A percentile compares a stretch with the other conserved stretches of the same genome.
phyloP scores from a whole-genome alignment of 192 early-diverging fungal species.

The Linderina pennispora region DNA sequence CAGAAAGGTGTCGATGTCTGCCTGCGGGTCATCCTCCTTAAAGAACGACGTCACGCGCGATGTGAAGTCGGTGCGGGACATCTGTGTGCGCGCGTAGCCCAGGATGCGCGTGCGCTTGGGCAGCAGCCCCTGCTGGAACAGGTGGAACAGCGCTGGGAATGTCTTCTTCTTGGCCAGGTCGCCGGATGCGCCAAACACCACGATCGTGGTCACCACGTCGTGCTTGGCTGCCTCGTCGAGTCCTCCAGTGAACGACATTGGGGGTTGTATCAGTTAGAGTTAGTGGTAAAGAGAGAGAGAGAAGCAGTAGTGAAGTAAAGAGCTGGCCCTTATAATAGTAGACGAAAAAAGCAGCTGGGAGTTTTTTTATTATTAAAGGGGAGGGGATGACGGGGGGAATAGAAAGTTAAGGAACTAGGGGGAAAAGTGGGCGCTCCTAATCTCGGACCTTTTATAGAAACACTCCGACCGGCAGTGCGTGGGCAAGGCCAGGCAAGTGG shows the following conservation, averaged over 20 bases:
- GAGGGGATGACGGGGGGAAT: no score
- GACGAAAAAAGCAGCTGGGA: no score
- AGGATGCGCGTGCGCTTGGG: conserved; percentile 71
- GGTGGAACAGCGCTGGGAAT: conserved; percentile 91
- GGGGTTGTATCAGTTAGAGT: not conserved
- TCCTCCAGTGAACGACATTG: conserved; percentile 40
- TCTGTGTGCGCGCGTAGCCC: conserved; percentile 85
- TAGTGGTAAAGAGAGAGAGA: no score
- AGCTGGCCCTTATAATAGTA: no score
- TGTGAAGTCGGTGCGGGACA: conserved; percentile 64
- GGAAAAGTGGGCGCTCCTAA: no score
- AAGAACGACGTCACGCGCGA: conserved; percentile 63
- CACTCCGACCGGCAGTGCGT: no score
- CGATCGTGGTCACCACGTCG: conserved; percentile 47
- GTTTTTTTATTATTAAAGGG: no score
- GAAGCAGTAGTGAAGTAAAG: no score
- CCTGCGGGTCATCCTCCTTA: conserved; percentile 19
- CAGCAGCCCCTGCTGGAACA: conserved; percentile 80
- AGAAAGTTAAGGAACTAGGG: no score
- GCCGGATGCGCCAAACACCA: conserved; percentile 85
- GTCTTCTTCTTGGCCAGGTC: conserved; percentile 99
- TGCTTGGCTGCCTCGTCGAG: conserved; percentile 42
- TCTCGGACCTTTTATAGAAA: no score
- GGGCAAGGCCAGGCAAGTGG: no score
- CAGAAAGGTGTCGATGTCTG: conserved; percentile 57